Evolutionary conservation across 805 yeast species (phyloP).

Genomic region (Ogataea nitratoaversa): DNA sequence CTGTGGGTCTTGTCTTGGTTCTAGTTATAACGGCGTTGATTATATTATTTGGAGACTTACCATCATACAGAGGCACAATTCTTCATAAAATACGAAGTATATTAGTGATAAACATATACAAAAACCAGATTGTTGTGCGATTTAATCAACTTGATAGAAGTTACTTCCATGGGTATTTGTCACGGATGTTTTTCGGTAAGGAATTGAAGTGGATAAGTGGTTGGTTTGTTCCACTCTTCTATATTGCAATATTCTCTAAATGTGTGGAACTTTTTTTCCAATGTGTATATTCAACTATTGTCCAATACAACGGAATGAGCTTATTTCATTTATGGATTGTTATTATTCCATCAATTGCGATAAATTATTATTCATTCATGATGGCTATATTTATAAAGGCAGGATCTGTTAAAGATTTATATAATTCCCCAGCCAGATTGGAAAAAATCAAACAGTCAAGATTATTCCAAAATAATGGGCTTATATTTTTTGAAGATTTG

Average conservation of each 20-base stretch:
- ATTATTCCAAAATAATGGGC: constrained; percentile 34
- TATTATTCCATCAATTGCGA: constrained; percentile 30
- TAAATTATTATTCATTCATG: constrained; percentile 34
- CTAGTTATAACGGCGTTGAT: constrained; percentile 21
- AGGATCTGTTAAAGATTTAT: constrained; percentile 30
- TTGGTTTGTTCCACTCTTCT: constrained; percentile 43
- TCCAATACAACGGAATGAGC: constrained; percentile 5
- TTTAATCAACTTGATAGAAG: constrained; percentile 21
- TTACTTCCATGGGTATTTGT: constrained; percentile 21
- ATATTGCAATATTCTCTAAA: constrained; percentile 32
- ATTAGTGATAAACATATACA: constrained; percentile 8
- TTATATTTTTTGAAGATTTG: constrained; percentile 37
- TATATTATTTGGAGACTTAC: constrained; percentile 47
- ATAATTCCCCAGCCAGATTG: constrained; percentile 4
- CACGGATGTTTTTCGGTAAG: constrained; percentile 7
- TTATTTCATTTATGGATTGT: constrained; percentile 12
- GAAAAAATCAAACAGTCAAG: constrained; percentile 4
- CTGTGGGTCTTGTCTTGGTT: neutral
- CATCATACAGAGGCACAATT: constrained; percentile 33
- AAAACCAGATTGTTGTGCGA: neutral
- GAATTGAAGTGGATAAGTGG: constrained; percentile 22
- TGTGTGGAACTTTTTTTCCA: constrained; percentile 24
- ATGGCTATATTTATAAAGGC: constrained; percentile 41
- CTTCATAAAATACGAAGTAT: constrained; percentile 22
- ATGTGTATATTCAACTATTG: constrained; percentile 17